phyloP scores from a whole-genome alignment of 805 yeast species.

The Lachancea sp. region DNA sequence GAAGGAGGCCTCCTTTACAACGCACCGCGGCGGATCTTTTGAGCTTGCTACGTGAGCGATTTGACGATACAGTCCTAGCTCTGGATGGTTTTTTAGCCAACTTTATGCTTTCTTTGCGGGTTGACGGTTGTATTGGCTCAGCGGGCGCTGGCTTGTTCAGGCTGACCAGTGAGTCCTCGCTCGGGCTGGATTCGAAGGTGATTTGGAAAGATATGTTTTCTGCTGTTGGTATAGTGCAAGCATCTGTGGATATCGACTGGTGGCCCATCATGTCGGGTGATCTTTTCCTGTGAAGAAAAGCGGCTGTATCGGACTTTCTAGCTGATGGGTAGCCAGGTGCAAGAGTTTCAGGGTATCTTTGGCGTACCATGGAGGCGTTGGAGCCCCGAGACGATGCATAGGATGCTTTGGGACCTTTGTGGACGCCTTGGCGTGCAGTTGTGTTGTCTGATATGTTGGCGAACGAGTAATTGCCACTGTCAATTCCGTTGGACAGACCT shows the following conservation, averaged over 20 bases:
- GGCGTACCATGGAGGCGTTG: slow-evolving; percentile 3
- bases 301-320: neutral
- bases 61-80: neutral
- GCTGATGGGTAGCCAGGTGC: slow-evolving; percentile 10
- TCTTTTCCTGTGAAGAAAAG: slow-evolving; percentile 9
- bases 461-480: slow-evolving; percentile 29
- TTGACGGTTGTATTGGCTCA: neutral
- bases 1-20: slow-evolving; percentile 35
- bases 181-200: slow-evolving; percentile 4
- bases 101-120: neutral
- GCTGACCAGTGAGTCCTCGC: neutral
- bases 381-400: slow-evolving; percentile 9
- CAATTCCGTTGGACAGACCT: slow-evolving; percentile 21
- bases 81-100: neutral
- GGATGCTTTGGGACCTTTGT: slow-evolving; percentile 2
- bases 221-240: slow-evolving; percentile 25
- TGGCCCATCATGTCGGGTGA: slow-evolving; percentile 16
- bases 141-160: neutral
- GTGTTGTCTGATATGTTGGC: slow-evolving; percentile 36
- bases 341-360: slow-evolving; percentile 16
- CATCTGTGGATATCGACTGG: slow-evolving; percentile 14
- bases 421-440: slow-evolving; percentile 12
- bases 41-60: slow-evolving; percentile 19
- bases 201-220: slow-evolving; percentile 25
- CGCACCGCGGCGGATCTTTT: slow-evolving; percentile 34